phyloP scores from a whole-genome alignment of 805 yeast genomes.

The Pichia thaimueangensis region DNA sequence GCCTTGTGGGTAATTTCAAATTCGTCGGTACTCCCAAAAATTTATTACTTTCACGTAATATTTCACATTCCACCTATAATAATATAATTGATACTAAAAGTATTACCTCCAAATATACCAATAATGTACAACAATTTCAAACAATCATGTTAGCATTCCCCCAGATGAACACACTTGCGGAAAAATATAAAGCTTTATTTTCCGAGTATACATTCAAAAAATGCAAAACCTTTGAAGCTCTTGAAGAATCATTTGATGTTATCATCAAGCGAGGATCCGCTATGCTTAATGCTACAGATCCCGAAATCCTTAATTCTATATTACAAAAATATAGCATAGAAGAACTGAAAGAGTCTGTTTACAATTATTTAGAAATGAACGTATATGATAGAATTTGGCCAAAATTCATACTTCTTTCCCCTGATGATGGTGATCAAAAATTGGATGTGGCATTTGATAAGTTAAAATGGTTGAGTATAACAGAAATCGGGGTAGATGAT shows the following conservation, averaged over 20 bases:
- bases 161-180: not conserved
- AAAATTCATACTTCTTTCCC: slow-evolving; percentile 23
- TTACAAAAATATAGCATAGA: slow-evolving; percentile 13
- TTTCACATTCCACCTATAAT: too few relatives aligned
- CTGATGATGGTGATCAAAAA: slow-evolving; percentile 12
- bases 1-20: slow-evolving; percentile 38
- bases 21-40: not conserved
- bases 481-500: slow-evolving; percentile 44
- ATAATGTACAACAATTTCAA: slow-evolving; percentile 3
- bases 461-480: slow-evolving; percentile 38
- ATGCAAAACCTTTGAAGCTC: slow-evolving; percentile 4
- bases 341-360: slow-evolving; percentile 49
- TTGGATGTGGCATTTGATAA: slow-evolving; percentile 29
- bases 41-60: not conserved
- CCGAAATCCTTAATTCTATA: slow-evolving; percentile 17
- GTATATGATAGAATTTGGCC: slow-evolving; percentile 65
- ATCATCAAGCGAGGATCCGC: slow-evolving; percentile 23
- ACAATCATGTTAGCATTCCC: not conserved
- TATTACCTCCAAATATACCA: too few relatives aligned
- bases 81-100: too few relatives aligned
- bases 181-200: slow-evolving; percentile 4
- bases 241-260: slow-evolving; percentile 7
- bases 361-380: slow-evolving; percentile 65
- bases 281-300: slow-evolving; percentile 14
- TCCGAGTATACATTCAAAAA: slow-evolving; percentile 6